Base-by-base conservation (phyloP, 208 protist genomes). In the Jaenimonas drosophilae region DNA sequence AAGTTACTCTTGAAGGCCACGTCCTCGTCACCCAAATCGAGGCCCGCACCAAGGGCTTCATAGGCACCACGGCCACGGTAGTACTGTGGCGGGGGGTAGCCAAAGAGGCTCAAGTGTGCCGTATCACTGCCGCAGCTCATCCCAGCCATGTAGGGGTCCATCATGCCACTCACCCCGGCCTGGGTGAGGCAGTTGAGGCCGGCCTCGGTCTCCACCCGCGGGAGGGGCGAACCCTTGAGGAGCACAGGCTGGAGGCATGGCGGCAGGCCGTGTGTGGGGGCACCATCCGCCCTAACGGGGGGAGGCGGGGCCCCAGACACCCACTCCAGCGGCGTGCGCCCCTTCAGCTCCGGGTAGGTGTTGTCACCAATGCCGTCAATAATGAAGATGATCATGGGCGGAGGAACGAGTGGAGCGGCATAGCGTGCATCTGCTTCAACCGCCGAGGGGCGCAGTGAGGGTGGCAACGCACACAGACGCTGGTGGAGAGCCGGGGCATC, bases 1-100 rank as follows among this genome's bases (percentile, higher is more conserved):
- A 87, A 87, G 51, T 80, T 83, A 45, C 73, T 67, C 66, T 87
- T 87, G 48, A 87, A 87, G 29, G 72, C 72, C 7, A 87, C 61
- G 32, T 87, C 77, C 21, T 60, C 60, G 45, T 82, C 73, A 30
- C 67, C 73, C 23, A 87, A 47, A 4, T 43, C 39, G 7, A 87
- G 51, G 4, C 69, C 73, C 0, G 77, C 70, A 3, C 77, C 77
- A 16, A 87, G 55, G 0, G 77, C 64, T 30, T 87, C 77, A 40
- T 77, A 87, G 23, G 62, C 77, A 2, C 77, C 77, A 26, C 77
- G 71, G 25, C 77, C 77, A 28, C 70, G 47, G 59, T 87, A 87
- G 54, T 83, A 87, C 27, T 43, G 38, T 25, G 44, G 48, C 19
- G 77, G 77, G 1, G 54, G 55, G 54, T 87, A 87, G 17, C 77